Conservation (phyloP, 306 rosid genomes). For the Prunus armeniaca region DNA sequence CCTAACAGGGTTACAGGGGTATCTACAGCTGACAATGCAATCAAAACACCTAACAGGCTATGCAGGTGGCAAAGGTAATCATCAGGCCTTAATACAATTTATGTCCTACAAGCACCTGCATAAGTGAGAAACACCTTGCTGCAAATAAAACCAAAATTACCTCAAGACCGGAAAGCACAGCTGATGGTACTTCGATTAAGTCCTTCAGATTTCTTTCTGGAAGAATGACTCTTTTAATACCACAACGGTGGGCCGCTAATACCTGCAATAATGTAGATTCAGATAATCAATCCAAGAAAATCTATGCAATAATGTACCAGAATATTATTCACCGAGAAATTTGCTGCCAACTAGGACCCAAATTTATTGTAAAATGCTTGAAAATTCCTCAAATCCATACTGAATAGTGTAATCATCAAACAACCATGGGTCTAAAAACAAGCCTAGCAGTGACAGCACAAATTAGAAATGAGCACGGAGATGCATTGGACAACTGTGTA, state of each 20-base stretch:
- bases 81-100: background rate
- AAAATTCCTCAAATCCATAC: background rate
- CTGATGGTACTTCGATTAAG: slow-evolving; percentile 85
- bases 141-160: slow-evolving; percentile 34
- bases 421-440: background rate
- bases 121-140: slow-evolving; percentile 7
- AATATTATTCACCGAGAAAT: background rate
- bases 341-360: background rate
- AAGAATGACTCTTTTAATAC: slow-evolving; percentile 84
- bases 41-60: background rate
- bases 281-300: slow-evolving; percentile 3
- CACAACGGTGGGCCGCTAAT: slow-evolving; percentile 91
- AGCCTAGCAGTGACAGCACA: background rate
- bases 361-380: background rate
- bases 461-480: background rate
- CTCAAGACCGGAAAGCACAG: slow-evolving; percentile 78
- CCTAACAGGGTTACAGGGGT: background rate
- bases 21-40: background rate
- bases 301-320: background rate
- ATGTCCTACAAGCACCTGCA: background rate
- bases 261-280: slow-evolving; percentile 48
- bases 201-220: slow-evolving; percentile 96
- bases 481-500: background rate
- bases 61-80: background rate
- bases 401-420: background rate